Percentiles rank a stretch among this genome's conserved stretches.
Evolutionary conservation across 1,139 yeast genomes (phyloP).

Genomic region (Citeromyces hawaiiensis): DNA sequence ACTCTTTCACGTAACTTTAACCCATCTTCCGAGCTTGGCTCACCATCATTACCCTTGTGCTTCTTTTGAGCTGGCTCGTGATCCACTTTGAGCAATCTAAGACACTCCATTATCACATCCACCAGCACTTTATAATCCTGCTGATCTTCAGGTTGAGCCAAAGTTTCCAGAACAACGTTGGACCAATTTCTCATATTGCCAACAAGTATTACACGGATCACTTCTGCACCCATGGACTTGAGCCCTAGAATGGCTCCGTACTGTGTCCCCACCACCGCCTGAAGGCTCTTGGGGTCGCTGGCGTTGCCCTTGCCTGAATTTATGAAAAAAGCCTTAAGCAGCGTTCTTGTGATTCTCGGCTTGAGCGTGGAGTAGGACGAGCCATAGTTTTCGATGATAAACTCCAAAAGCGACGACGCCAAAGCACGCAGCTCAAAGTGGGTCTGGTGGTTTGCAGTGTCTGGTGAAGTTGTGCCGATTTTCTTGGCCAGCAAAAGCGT

Average conservation of each 20-base stretch:
- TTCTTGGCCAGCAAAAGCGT: constrained; percentile 83
- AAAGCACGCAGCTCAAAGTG: constrained; percentile 53
- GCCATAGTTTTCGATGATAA: constrained; percentile 68
- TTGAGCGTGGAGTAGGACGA: constrained; percentile 80
- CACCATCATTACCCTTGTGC: constrained; percentile 7
- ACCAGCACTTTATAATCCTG: constrained; percentile 19
- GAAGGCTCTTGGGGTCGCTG: constrained; percentile 27
- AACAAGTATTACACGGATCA: constrained; percentile 67
- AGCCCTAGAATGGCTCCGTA: constrained; percentile 88
- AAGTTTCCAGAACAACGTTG: constrained; percentile 28
- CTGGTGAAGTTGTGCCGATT: constrained; percentile 40
- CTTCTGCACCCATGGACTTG: constrained; percentile 76
- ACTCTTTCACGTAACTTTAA: constrained; percentile 38
- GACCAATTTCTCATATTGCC: constrained; percentile 85
- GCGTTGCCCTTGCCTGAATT: constrained; percentile 34
- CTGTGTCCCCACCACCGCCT: constrained; percentile 52
- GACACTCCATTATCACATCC: constrained; percentile 42
- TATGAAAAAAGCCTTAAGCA: constrained; percentile 68
- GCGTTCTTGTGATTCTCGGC: constrained; percentile 88
- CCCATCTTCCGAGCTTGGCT: constrained; percentile 8
- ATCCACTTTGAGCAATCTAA: constrained; percentile 29
- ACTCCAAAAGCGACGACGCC: constrained; percentile 74
- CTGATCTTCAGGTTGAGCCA: constrained; percentile 6
- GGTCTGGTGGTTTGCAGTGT: constrained; percentile 6
- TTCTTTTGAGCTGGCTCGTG: constrained; percentile 10